Conservation (phyloP, 108 stramenopile species). For the Bacterosira constricta region DNA sequence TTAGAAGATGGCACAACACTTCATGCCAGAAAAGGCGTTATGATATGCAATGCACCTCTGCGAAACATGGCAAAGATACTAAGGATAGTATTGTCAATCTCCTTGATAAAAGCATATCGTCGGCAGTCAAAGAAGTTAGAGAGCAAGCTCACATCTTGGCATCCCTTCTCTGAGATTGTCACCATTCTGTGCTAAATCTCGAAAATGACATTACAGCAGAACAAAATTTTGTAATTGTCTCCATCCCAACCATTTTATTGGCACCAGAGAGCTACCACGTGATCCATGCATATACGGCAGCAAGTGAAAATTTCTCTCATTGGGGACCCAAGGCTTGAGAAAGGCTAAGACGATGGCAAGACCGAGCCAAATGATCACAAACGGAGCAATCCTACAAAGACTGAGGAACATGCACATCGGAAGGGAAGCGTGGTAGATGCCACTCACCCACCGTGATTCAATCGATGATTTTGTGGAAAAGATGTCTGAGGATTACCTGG, state of each 20-base stretch:
- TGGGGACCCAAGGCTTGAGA: constrained; percentile 68
- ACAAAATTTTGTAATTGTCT: constrained; percentile 85
- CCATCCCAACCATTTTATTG: constrained; percentile 85
- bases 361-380: constrained; percentile 62
- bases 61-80: constrained; percentile 83
- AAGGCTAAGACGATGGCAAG: constrained; percentile 57
- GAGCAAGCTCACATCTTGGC: constrained; percentile 81
- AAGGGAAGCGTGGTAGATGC: constrained; percentile 66
- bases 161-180: constrained; percentile 82
- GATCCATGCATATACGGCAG: constrained; percentile 90
- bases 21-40: constrained; percentile 71
- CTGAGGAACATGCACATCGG: constrained; percentile 64
- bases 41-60: constrained; percentile 85
- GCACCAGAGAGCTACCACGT: constrained; percentile 91
- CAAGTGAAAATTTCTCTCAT: constrained; percentile 75
- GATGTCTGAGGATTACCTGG: constrained; percentile 64
- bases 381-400: constrained; percentile 53
- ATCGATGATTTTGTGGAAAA: constrained; percentile 66
- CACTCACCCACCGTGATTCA: constrained; percentile 89
- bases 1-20: constrained; percentile 64
- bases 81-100: constrained; percentile 57
- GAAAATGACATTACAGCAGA: constrained; percentile 71
- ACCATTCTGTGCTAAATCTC: constrained; percentile 83
- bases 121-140: constrained; percentile 52
- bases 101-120: constrained; percentile 3